Base-by-base conservation (phyloP, 306 rosid species). In the Prunus campanulata region DNA sequence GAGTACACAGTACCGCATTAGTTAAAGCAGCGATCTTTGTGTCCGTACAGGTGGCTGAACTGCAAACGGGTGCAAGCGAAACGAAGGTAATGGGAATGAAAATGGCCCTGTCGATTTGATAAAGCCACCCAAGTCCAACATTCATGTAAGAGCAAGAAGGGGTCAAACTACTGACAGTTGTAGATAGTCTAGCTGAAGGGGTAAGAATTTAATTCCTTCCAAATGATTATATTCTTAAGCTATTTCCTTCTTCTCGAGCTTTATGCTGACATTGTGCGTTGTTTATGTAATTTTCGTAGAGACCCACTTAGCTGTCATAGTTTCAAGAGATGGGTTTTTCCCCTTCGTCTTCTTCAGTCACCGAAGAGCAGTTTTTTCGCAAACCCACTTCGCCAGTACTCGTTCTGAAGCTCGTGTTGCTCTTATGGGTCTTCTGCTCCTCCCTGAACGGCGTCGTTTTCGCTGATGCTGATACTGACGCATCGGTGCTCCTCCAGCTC, bases 111-210 rank as follows among this genome's bases (percentile, higher is more conserved):
- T 60, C 46, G 63, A 56, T 82, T 50, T 80, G 82, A 42, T 68
- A 39, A 91, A 90, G 67, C 87, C 88, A 63, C 84, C 86, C 7
- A 96, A 91, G 75, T 88, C 96, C 66, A 90, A 91, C 83, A 93
- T 93, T 83, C 98, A 90, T 81, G 98, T 93, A 4, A 86, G 93
- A 85, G 98, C 98, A 32, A 87, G 97, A 86, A 87, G 97, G 48
- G 97, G 98, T 30, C 96, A 91, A 84, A 97, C 97, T 42, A 91
- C 98, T 19, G 98, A 93, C 49, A 93, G 93, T 79, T 96, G 88
- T 63, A 91, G 66, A 60, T 24, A 60, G 96, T 42, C 92, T 91
- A 29, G 98, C 96, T 18, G 96, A 93, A 86, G 89, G 29, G 96
- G 77, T 93, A 84, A 47, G 16, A 60, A 59, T 22, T 10, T 4